These are phyloP conservation scores for Mortierella sp. DNA, from an alignment of 371 early-diverging fungal genomes.

Conservation along the genomic window DNA sequence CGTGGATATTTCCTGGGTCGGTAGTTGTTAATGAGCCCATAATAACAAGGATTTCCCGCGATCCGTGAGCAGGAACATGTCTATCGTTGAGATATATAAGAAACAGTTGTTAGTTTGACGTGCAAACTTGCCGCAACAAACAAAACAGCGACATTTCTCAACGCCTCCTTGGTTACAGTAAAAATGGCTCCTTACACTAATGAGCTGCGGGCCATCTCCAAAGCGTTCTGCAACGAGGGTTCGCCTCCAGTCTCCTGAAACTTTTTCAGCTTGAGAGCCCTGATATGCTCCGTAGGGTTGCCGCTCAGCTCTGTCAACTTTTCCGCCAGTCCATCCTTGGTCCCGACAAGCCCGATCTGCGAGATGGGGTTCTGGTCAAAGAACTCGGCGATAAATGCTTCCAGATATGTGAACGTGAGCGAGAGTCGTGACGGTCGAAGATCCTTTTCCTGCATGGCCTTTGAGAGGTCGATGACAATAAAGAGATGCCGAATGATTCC, in stretches of 20 bases:
- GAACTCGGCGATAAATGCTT: slow-evolving; percentile 86
- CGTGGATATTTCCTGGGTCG: slow-evolving; percentile 92
- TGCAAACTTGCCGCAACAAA: not conserved
- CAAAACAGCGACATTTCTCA: not conserved
- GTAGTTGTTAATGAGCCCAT: slow-evolving; percentile 92
- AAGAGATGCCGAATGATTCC: slow-evolving; percentile 94
- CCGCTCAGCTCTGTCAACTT: slow-evolving; percentile 88
- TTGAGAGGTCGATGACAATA: slow-evolving; percentile 87
- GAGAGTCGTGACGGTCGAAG: slow-evolving; percentile 86
- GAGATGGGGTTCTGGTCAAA: slow-evolving; percentile 97
- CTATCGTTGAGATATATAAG: slow-evolving; percentile 62
- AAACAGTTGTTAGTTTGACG: not conserved
- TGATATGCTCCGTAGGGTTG: slow-evolving; percentile 80
- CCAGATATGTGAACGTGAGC: slow-evolving; percentile 74
- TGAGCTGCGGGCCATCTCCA: slow-evolving; percentile 83
- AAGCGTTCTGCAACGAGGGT: slow-evolving; percentile 92
- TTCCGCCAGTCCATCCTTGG: slow-evolving; percentile 91
- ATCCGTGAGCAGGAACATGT: slow-evolving; percentile 93
- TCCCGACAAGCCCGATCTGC: slow-evolving; percentile 90
- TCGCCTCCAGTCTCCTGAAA: slow-evolving; percentile 89
- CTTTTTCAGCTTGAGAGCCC: slow-evolving; percentile 73
- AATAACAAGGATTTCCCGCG: slow-evolving; percentile 88
- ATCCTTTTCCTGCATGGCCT: slow-evolving; percentile 88
- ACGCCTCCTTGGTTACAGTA: not conserved
- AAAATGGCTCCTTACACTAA: slow-evolving; percentile 60